Percentiles rank a stretch among this genome's conserved stretches.
phyloP scores from a whole-genome alignment of 495 filamentous ascomycete species.

The Evernia prunastri region DNA sequence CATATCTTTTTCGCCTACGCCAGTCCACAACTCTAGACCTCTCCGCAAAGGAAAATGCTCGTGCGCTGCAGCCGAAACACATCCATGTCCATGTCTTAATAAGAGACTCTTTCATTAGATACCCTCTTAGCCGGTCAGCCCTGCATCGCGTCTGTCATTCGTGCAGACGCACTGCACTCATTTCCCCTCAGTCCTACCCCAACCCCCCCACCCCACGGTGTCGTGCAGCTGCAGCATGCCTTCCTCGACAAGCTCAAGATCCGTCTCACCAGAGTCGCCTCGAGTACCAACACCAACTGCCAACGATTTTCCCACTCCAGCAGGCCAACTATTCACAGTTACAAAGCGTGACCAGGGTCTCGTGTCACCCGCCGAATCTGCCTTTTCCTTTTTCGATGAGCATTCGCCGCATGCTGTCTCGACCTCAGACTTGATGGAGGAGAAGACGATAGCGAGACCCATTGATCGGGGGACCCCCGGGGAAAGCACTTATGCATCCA shows the following conservation, averaged over 20 bases:
- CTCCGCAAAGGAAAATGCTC: neutral
- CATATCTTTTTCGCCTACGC: neutral
- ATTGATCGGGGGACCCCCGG: slow-evolving; percentile 16
- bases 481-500: slow-evolving; percentile 12
- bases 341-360: slow-evolving; percentile 25
- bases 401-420: slow-evolving; percentile 14
- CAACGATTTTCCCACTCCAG: slow-evolving; percentile 24
- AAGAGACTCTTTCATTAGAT: neutral
- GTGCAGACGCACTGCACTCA: too few species aligned
- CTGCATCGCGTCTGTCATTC: neutral
- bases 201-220: neutral
- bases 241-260: slow-evolving; percentile 16
- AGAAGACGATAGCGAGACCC: slow-evolving; percentile 13
- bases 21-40: neutral
- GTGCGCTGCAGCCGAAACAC: slow-evolving; percentile 4
- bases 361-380: slow-evolving; percentile 24
- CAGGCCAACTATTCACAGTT: slow-evolving; percentile 14
- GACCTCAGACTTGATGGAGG: slow-evolving; percentile 19
- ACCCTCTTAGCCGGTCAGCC: neutral
- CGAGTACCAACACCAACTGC: slow-evolving; percentile 18
- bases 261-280: slow-evolving; percentile 9
- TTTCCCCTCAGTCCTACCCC: neutral
- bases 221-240: slow-evolving; percentile 16
- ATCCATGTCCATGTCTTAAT: slow-evolving; percentile 9
- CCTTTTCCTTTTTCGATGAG: slow-evolving; percentile 24